phyloP scores from a whole-genome alignment of 176 grass and related monocot genomes.

The Pontederia crassipes region DNA sequence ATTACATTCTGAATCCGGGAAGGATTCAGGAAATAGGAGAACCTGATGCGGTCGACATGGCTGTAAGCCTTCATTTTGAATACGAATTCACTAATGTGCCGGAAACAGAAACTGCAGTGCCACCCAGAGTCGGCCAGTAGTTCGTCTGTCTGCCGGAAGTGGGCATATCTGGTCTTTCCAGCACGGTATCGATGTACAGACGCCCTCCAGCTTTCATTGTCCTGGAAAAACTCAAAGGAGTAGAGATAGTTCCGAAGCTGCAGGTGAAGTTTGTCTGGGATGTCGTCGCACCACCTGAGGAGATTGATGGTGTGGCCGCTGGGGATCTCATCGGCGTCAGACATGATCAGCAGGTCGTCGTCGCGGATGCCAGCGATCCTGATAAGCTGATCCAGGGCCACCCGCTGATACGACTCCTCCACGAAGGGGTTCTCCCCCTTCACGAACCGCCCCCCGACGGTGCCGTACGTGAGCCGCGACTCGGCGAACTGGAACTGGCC shows the following conservation, averaged over 20 bases:
- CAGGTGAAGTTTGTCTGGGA: slow-evolving; percentile 76
- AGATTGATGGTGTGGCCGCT: slow-evolving; percentile 75
- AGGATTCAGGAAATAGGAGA: slow-evolving; percentile 67
- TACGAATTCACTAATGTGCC: slow-evolving; percentile 55
- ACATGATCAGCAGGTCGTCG: slow-evolving; percentile 94
- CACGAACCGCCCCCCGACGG: slow-evolving; percentile 62
- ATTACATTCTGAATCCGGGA: slow-evolving; percentile 88
- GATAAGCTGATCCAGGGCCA: slow-evolving; percentile 73
- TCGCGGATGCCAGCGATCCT: slow-evolving; percentile 62
- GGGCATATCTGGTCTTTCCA: slow-evolving; percentile 77
- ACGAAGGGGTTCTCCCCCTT: slow-evolving; percentile 95
- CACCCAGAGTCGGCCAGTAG: slow-evolving; percentile 90
- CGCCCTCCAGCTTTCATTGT: slow-evolving; percentile 92
- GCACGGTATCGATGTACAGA: slow-evolving; percentile 51
- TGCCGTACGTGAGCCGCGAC: slow-evolving; percentile 66
- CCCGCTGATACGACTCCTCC: slow-evolving; percentile 91
- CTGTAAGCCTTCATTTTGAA: slow-evolving; percentile 98
- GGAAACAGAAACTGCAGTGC: slow-evolving; percentile 97
- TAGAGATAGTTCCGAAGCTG: slow-evolving; percentile 90
- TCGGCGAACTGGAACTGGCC: slow-evolving; percentile 54
- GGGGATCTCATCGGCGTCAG: slow-evolving; percentile 90
- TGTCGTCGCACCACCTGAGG: slow-evolving; percentile 78
- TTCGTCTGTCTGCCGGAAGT: slow-evolving; percentile 60
- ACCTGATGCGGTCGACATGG: slow-evolving; percentile 77
- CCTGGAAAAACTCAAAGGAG: slow-evolving; percentile 76